These are phyloP conservation scores for Avena sativa DNA, from an alignment of 176 grass and related monocot genomes.

Conservation along the genomic window DNA sequence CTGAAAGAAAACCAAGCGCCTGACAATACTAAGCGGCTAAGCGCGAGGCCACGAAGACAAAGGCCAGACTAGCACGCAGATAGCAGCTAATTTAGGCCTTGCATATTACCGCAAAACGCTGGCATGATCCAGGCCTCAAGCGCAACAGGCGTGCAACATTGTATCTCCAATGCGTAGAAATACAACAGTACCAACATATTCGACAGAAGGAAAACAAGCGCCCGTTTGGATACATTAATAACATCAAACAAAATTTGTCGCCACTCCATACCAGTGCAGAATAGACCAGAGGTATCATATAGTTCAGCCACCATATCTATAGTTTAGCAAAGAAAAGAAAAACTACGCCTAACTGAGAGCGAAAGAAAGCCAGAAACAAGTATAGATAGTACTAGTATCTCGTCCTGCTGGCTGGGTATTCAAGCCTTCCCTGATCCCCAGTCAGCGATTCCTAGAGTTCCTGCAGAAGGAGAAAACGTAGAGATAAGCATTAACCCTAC, in stretches of 20 bases:
- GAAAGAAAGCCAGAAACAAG: neutral
- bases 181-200: neutral
- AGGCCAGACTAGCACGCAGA: no score
- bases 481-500: conserved; percentile 15
- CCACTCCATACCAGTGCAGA: neutral
- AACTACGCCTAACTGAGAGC: neutral
- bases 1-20: no score
- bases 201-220: neutral
- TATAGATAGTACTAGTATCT: neutral
- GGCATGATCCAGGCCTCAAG: no score
- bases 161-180: neutral
- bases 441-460: neutral
- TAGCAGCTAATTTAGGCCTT: no score
- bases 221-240: neutral
- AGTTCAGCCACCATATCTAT: neutral
- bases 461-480: neutral
- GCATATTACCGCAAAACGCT: no score
- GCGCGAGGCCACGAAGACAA: no score
- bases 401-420: neutral
- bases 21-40: no score
- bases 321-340: conserved; percentile 8
- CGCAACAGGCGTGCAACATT: no score
- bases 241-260: neutral
- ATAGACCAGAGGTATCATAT: neutral
- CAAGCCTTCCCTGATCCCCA: neutral